These are phyloP conservation scores for Alternaria viburni DNA, from an alignment of 2,329 filamentous ascomycete genomes.

Conservation along the genomic window DNA sequence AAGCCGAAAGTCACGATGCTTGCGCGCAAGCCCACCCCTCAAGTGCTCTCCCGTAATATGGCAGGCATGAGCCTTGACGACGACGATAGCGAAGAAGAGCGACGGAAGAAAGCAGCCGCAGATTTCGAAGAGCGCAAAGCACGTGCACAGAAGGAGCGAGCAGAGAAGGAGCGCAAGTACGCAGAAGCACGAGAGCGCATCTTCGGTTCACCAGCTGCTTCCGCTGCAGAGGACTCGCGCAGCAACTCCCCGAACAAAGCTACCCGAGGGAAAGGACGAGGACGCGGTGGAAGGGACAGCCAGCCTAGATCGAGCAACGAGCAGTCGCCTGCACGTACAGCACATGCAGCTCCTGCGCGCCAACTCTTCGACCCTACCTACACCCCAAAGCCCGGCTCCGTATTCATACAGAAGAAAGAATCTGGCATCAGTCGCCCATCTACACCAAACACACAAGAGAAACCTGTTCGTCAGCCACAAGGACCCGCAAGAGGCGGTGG, in stretches of 20 bases:
- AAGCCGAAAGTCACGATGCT: constrained; percentile 85
- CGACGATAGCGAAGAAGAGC: constrained; percentile 70
- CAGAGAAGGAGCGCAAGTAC: constrained; percentile 90
- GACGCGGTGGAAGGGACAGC: constrained; percentile 46
- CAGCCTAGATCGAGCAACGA: constrained; percentile 47
- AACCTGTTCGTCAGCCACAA: constrained; percentile 74
- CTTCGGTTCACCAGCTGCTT: constrained; percentile 67
- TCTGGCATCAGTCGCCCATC: constrained; percentile 56
- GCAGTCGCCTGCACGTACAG: constrained; percentile 42
- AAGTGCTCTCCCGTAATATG: constrained; percentile 65
- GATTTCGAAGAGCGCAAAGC: constrained; percentile 78
- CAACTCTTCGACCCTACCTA: constrained; percentile 83
- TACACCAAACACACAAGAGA: constrained; percentile 67
- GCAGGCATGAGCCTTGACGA: constrained; percentile 54
- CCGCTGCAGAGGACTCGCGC: constrained; percentile 44
- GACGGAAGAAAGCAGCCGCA: constrained; percentile 65
- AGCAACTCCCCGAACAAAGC: constrained; percentile 44
- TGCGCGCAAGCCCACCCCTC: constrained; percentile 75
- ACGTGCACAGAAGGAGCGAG: constrained; percentile 77
- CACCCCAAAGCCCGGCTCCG: constrained; percentile 66
- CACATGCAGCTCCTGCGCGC: constrained; percentile 45
- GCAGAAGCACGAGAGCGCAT: constrained; percentile 87
- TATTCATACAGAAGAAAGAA: constrained; percentile 53
- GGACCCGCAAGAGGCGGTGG: constrained; percentile 80
- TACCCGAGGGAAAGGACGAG: constrained; percentile 46